phyloP scores from a whole-genome alignment of 345 rosid genomes.

The Trapa incisa region DNA sequence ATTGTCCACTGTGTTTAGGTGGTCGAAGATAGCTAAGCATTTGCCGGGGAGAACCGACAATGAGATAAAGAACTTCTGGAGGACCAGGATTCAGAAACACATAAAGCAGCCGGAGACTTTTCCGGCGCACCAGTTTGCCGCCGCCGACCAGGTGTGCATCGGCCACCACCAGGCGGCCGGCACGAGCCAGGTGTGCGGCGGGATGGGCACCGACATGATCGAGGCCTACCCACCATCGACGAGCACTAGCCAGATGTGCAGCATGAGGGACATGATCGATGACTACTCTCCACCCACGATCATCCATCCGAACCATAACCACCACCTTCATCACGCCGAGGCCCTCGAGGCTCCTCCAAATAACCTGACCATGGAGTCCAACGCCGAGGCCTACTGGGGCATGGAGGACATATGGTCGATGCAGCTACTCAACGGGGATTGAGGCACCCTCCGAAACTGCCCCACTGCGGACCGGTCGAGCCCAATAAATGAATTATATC shows the following conservation, averaged over 20 bases:
- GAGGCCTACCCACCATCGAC: no score
- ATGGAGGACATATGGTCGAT: constrained; percentile 80
- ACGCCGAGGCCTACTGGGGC: constrained; percentile 53
- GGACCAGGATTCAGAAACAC: constrained; percentile 89
- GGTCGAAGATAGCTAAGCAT: constrained; percentile 74
- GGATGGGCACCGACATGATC: no score
- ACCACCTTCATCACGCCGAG: neutral
- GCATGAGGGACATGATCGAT: no score
- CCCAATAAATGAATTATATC: neutral
- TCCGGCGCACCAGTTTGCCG: neutral
- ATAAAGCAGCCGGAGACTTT: constrained; percentile 44
- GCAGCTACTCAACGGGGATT: constrained; percentile 42
- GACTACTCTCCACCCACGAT: no score
- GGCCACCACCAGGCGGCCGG: neutral
- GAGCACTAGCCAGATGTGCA: constrained; percentile 3
- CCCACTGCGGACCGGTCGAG: neutral
- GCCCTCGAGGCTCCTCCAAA: constrained; percentile 6
- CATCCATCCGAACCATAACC: constrained; percentile 21
- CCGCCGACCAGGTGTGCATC: constrained; percentile 23
- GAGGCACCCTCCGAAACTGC: neutral
- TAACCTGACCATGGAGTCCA: constrained; percentile 21
- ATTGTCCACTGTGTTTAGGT: constrained; percentile 1
- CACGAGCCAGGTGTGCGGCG: no score
- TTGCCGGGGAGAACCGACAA: constrained; percentile 97
- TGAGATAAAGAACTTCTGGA: constrained; percentile 94